These are phyloP conservation scores for Jacaranda copaia DNA, from an alignment of 257 asterid genomes.

Conservation along the genomic window DNA sequence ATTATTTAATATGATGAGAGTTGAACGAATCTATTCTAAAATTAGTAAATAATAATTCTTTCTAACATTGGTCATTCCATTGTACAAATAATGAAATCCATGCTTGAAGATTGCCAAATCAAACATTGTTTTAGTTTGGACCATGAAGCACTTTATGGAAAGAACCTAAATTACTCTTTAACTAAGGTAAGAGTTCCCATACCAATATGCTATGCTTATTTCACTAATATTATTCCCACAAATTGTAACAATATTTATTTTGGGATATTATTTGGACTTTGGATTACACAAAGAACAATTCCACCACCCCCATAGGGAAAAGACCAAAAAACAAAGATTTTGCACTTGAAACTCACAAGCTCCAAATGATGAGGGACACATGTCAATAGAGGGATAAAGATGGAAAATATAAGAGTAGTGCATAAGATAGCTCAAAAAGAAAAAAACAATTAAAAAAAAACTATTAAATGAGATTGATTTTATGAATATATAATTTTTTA, in stretches of 20 bases:
- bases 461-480: too few relatives aligned
- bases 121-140: not conserved
- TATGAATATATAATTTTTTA: too few relatives aligned
- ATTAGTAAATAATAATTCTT: not conserved
- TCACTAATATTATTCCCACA: not conserved
- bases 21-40: not conserved
- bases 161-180: not conserved
- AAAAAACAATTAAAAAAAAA: not conserved
- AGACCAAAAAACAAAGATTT: constrained; percentile 11
- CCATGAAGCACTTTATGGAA: not conserved
- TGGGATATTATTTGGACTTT: constrained; percentile 1
- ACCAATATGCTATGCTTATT: not conserved
- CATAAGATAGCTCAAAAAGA: too few relatives aligned
- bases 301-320: constrained; percentile 25
- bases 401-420: too few relatives aligned
- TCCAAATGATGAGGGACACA: constrained; percentile 36
- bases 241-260: not conserved
- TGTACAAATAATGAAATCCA: too few relatives aligned
- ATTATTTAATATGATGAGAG: not conserved
- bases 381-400: constrained; percentile 21
- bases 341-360: not conserved
- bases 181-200: too few relatives aligned
- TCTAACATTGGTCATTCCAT: not conserved
- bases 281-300: not conserved
- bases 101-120: not conserved